These are phyloP conservation scores for Linum lewisii DNA, from an alignment of 345 rosid genomes.

Conservation along the genomic window DNA sequence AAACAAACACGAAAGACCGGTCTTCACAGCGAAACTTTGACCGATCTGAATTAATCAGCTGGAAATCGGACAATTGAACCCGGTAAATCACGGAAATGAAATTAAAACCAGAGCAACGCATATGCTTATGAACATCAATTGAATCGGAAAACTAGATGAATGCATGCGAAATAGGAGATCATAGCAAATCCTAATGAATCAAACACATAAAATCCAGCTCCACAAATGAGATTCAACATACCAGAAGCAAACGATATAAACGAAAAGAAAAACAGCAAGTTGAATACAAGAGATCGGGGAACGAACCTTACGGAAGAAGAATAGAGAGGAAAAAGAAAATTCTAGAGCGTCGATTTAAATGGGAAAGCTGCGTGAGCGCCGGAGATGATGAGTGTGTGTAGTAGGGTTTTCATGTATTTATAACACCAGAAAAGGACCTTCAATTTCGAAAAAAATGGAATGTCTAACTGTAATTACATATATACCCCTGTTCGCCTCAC, in stretches of 20 bases:
- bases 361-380: background rate
- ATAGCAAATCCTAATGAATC: background rate
- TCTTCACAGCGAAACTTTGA: background rate
- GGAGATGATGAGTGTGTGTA: background rate
- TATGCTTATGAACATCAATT: background rate
- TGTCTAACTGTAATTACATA: background rate
- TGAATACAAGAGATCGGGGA: background rate
- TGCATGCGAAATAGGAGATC: background rate
- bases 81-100: background rate
- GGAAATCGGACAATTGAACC: background rate
- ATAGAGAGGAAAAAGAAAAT: background rate
- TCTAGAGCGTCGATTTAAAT: background rate
- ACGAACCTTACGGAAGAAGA: background rate
- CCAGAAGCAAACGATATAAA: background rate
- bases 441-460: no score
- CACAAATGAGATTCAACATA: no score
- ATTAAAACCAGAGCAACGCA: background rate
- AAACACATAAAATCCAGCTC: background rate
- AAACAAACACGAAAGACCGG: background rate
- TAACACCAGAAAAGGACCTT: background rate
- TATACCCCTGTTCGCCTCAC: background rate
- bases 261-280: background rate
- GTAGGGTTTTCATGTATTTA: background rate
- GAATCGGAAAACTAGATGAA: background rate
- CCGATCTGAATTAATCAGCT: background rate